Conservation (phyloP, 371 early-diverging fungal genomes). For the Smittium mucronatum region DNA sequence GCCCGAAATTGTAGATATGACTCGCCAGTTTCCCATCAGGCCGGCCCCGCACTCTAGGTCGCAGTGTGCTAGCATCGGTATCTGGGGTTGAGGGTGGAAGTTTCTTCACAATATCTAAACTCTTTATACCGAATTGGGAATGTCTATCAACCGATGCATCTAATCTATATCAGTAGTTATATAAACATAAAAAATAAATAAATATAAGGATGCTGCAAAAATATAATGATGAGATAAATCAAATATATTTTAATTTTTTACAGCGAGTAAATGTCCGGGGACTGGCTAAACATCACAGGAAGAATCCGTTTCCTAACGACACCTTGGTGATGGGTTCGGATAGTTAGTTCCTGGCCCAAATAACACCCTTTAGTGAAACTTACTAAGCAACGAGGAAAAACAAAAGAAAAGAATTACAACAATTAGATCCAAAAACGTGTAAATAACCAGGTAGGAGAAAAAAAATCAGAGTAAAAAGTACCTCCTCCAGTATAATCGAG, state of each 20-base stretch:
- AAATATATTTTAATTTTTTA: slow-evolving; percentile 4
- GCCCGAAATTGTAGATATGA: slow-evolving; percentile 59
- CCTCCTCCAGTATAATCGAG: slow-evolving; percentile 77
- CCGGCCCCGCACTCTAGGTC: too few relatives aligned
- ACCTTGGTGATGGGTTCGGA: slow-evolving; percentile 89
- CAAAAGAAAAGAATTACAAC: slow-evolving; percentile 17
- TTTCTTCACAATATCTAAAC: too few relatives aligned
- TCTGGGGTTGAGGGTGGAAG: too few relatives aligned
- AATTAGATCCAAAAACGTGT: background rate
- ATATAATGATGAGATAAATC: background rate
- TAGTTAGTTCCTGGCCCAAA: slow-evolving; percentile 93
- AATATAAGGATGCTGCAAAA: background rate
- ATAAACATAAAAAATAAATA: background rate
- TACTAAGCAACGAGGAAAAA: slow-evolving; percentile 36
- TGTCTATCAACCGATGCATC: too few relatives aligned
- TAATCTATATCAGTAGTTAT: too few relatives aligned
- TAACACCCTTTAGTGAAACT: slow-evolving; percentile 96
- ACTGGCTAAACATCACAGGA: slow-evolving; percentile 51
- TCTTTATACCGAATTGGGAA: too few relatives aligned
- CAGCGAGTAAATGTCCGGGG: background rate
- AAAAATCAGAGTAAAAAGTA: background rate
- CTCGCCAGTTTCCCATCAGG: slow-evolving; percentile 49
- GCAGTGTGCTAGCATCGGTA: too few relatives aligned
- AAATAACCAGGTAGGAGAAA: slow-evolving; percentile 2
- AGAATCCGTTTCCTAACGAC: slow-evolving; percentile 85